These are phyloP conservation scores for Wickerhamomyces hampshirensis DNA, from an alignment of 805 yeast genomes.

Conservation along the genomic window DNA sequence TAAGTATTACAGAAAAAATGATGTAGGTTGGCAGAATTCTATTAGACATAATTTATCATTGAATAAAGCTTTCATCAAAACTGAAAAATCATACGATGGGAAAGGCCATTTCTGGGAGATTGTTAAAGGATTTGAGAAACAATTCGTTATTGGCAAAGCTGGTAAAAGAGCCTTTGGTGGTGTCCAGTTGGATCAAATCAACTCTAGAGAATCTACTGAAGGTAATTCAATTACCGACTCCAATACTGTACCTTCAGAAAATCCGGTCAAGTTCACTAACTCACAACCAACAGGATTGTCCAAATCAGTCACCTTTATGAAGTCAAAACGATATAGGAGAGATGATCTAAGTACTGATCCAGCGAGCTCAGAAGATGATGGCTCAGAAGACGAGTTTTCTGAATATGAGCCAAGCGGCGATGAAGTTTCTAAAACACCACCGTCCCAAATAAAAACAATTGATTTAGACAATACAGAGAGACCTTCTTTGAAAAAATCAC, in stretches of 20 bases:
- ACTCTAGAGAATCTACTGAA: slow-evolving; percentile 3
- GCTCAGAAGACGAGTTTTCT: slow-evolving; percentile 11
- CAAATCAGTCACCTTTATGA: no score
- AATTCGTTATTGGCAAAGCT: slow-evolving; percentile 63
- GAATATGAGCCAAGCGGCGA: slow-evolving; percentile 13
- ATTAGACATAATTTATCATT: slow-evolving; percentile 90
- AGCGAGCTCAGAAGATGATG: not conserved
- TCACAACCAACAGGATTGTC: no score
- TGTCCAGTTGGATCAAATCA: slow-evolving; percentile 6
- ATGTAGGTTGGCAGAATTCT: slow-evolving; percentile 97
- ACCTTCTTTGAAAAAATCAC: slow-evolving; percentile 22
- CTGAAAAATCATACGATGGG: slow-evolving; percentile 86
- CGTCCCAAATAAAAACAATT: slow-evolving; percentile 18
- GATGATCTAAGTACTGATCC: not conserved
- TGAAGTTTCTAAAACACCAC: slow-evolving; percentile 20
- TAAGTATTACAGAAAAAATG: slow-evolving; percentile 74
- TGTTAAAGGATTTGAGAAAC: slow-evolving; percentile 74
- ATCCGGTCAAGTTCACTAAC: slow-evolving; percentile 1
- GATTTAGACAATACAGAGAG: slow-evolving; percentile 10
- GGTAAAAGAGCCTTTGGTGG: slow-evolving; percentile 30
- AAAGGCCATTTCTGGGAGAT: slow-evolving; percentile 90
- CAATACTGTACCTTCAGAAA: no score
- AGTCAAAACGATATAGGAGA: no score
- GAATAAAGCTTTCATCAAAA: slow-evolving; percentile 88
- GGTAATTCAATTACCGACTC: slow-evolving; percentile 3